Base-by-base conservation (phyloP, 495 filamentous ascomycete genomes). In the Gamarada debralockiae region DNA sequence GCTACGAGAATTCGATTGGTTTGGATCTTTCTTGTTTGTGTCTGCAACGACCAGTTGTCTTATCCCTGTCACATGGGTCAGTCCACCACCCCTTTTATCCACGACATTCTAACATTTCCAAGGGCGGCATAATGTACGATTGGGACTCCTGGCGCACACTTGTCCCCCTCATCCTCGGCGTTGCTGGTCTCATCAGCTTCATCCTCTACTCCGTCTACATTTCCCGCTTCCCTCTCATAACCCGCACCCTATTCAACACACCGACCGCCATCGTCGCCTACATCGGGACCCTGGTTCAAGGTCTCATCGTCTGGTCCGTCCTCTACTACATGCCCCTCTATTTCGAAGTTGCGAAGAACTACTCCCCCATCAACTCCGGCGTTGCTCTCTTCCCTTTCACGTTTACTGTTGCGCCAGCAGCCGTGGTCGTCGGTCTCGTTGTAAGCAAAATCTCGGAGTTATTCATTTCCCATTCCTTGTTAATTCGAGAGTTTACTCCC, bases 271-370 rank as follows among this genome's bases (percentile, higher is more conserved):
- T 58, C 10, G 65, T 52, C 42, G 56, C 57, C 38, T 66, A 70
- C 47, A 31, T 79, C 31, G 48, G 47, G 9, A 56, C 39, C 14
- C 27, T 56, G 46, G 40, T 46, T n/a, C 38, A 56, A 52, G 54
- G 54, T 37, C 39, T 56, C 20, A 50, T 56, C 38, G 47, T 56
- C 22, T 51, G 24, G 38, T 51, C 39, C n/a, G 4, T 39, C 21
- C 65, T 91, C 0, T 87, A 87, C 56, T 88, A 85, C 42, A 62
- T 85, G 39, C 76, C 85, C 0, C 64, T 90, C 0, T 90, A 86
- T 65, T 86, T 82, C 55, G 73, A 83, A 57, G 81, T 80, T 14
- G 76, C 85, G 29, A 80, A 84, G 56, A 73, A 70, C 31, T 73
- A 79, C 50, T 64, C 70, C 2, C 69, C 79, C 1, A 76, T 83